Evolutionary conservation across 2,329 filamentous ascomycete genomes (phyloP).

Genomic region (Sporothrix pallida): DNA sequence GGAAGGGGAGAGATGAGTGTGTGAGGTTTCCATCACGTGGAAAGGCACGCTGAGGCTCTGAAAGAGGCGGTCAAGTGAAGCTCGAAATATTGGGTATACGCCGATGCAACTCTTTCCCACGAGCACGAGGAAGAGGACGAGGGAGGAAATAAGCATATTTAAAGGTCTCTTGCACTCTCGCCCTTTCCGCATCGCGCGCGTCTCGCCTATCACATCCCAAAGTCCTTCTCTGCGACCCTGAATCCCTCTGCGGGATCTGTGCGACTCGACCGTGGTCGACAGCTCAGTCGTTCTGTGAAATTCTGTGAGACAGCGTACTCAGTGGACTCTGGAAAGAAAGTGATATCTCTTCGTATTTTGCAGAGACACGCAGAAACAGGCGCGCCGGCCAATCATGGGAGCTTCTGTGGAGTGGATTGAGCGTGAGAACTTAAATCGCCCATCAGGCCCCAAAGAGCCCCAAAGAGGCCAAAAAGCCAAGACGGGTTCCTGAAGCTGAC

Average conservation of each 20-base stretch:
- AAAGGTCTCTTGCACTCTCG: not conserved
- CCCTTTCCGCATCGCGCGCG: not conserved
- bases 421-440: constrained; percentile 27
- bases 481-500: constrained; percentile 16
- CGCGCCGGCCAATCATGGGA: constrained; percentile 24
- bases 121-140: not conserved
- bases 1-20: not conserved
- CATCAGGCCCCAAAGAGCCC: not conserved
- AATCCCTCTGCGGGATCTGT: not conserved
- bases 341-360: too few species aligned
- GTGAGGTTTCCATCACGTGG: not conserved
- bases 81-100: not conserved
- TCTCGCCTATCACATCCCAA: not conserved
- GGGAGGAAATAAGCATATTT: constrained; percentile 7
- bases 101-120: not conserved
- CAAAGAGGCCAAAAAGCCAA: not conserved
- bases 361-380: too few species aligned
- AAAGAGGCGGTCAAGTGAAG: not conserved
- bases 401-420: constrained; percentile 1
- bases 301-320: too few species aligned
- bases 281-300: not conserved
- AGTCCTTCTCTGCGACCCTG: not conserved
- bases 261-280: not conserved
- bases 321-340: too few species aligned
- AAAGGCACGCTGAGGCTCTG: not conserved